Conservation (phyloP, 2,329 filamentous ascomycete species). For the Sporothrix pseudoabietina region DNA sequence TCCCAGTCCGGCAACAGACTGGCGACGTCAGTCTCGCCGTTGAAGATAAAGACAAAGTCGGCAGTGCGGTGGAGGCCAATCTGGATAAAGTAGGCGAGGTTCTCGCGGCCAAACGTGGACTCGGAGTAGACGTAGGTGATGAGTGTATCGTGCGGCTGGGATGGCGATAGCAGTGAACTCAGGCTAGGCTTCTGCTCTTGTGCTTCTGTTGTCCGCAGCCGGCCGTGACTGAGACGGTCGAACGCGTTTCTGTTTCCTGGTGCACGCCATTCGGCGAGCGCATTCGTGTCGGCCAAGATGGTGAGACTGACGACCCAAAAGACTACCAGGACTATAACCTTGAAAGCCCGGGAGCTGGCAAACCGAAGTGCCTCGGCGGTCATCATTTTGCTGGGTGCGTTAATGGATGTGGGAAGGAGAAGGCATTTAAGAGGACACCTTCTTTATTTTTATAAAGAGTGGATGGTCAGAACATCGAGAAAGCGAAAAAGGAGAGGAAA, state of each 20-base stretch:
- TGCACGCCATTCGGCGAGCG: background rate
- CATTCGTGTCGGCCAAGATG: background rate
- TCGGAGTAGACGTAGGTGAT: slow-evolving; percentile 43
- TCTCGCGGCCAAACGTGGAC: slow-evolving; percentile 40
- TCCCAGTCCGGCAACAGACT: slow-evolving; percentile 37
- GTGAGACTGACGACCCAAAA: background rate
- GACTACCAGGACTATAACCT: background rate
- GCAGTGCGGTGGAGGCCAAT: slow-evolving; percentile 44
- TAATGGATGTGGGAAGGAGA: no score
- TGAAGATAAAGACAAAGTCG: slow-evolving; percentile 47
- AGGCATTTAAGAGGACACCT: background rate
- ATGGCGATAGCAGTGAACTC: background rate
- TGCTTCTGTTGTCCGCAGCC: background rate
- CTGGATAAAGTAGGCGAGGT: slow-evolving; percentile 44
- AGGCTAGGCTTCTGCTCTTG: background rate
- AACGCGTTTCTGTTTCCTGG: background rate
- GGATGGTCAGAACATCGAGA: background rate
- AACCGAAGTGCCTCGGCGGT: background rate
- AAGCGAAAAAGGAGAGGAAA: background rate
- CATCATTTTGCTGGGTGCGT: background rate
- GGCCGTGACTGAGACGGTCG: background rate
- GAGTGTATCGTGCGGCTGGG: slow-evolving; percentile 1
- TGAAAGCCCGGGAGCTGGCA: background rate
- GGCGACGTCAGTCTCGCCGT: slow-evolving; percentile 40
- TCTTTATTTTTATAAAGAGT: no score